These are phyloP conservation scores for Coemansia brasiliensis DNA, from an alignment of 192 early-diverging fungal genomes.

Conservation along the genomic window DNA sequence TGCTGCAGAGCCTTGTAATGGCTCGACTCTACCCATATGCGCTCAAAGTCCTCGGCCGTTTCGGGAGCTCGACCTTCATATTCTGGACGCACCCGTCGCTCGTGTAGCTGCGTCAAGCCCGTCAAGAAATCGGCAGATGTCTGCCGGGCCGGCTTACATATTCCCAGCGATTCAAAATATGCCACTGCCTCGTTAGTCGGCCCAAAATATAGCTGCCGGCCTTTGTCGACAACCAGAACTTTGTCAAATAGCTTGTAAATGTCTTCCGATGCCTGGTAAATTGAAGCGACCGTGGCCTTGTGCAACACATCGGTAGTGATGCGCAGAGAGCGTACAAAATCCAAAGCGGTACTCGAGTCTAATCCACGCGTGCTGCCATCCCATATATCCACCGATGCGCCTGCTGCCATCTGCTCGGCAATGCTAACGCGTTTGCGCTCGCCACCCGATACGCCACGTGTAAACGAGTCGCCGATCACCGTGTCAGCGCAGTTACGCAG, in stretches of 20 bases:
- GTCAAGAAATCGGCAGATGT: constrained; percentile 74
- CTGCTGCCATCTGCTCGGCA: constrained; percentile 59
- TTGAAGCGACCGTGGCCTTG: constrained; percentile 60
- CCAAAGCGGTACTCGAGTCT: constrained; percentile 60
- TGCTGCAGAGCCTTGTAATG: constrained; percentile 31
- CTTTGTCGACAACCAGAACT: constrained; percentile 66
- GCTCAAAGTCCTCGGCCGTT: constrained; percentile 66
- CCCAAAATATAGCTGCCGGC: constrained; percentile 70
- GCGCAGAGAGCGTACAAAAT: constrained; percentile 71
- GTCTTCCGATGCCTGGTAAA: constrained; percentile 76
- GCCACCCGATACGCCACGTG: constrained; percentile 68
- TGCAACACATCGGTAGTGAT: constrained; percentile 68
- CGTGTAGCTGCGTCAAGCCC: constrained; percentile 64
- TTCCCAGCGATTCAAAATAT: constrained; percentile 67
- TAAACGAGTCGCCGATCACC: constrained; percentile 58
- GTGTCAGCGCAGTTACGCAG: constrained; percentile 57
- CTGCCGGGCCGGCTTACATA: constrained; percentile 63
- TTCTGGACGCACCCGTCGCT: constrained; percentile 58
- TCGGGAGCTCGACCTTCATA: constrained; percentile 60
- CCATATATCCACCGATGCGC: constrained; percentile 59
- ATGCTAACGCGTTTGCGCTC: constrained; percentile 68
- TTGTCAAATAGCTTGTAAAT: constrained; percentile 76
- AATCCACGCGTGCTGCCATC: constrained; percentile 64
- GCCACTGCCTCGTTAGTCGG: constrained; percentile 58
- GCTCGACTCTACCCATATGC: constrained; percentile 58